Evolutionary conservation across 1,284 basidiomycete genomes (phyloP).

Genomic region (Malassezia sp.): DNA sequence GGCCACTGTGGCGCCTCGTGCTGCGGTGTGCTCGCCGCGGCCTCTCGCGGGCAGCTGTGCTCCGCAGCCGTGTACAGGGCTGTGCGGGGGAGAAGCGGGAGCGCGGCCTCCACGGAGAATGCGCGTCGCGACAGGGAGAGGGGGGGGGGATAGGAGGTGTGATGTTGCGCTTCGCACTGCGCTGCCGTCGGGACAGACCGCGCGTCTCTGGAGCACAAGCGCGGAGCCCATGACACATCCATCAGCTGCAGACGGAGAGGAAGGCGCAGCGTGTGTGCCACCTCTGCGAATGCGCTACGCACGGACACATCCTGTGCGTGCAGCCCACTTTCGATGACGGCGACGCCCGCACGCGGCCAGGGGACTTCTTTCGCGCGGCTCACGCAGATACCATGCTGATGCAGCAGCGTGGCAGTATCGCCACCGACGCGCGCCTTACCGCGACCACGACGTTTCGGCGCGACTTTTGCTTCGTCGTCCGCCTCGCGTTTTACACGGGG

Average conservation of each 20-base stretch:
- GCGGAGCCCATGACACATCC: conserved; percentile 5
- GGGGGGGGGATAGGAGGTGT: no score
- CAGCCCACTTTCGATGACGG: not conserved
- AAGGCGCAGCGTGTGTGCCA: not conserved
- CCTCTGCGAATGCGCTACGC: not conserved
- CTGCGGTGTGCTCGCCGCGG: no score
- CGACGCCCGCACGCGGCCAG: not conserved
- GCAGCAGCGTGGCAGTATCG: conserved; percentile 22
- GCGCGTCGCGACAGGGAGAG: no score
- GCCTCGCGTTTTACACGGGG: conserved; percentile 12
- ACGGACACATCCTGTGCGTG: not conserved
- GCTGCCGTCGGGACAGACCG: not conserved
- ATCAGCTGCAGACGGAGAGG: conserved; percentile 1
- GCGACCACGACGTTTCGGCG: conserved; percentile 3
- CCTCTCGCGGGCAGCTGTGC: no score
- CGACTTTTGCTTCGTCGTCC: not conserved
- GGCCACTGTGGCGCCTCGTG: no score
- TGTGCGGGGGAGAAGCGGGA: no score
- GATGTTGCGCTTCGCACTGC: no score
- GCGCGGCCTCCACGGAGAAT: no score
- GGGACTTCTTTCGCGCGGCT: conserved; percentile 15
- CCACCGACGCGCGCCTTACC: conserved; percentile 23
- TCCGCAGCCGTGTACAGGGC: no score
- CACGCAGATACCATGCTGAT: conserved; percentile 22
- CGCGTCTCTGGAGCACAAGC: no score